Evolutionary conservation across 2,329 filamentous ascomycete species (phyloP).

Genomic region (Calonectria pteridis): DNA sequence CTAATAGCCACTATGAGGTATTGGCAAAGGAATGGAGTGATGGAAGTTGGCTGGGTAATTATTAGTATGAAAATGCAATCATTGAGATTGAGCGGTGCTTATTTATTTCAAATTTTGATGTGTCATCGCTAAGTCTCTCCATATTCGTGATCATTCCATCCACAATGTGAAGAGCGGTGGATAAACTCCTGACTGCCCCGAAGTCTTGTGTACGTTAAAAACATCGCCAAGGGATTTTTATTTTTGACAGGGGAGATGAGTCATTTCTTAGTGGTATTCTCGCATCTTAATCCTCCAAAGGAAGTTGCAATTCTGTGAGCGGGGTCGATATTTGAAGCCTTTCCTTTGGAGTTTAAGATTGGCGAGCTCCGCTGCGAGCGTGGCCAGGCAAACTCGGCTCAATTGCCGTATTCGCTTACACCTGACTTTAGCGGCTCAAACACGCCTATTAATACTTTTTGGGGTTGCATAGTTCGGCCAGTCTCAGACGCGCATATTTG

Average conservation of each 20-base stretch:
- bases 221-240: not conserved
- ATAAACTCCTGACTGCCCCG: not conserved
- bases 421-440: constrained; percentile 3
- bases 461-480: not conserved
- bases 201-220: not conserved
- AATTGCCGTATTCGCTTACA: not conserved
- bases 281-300: not conserved
- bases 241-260: not conserved
- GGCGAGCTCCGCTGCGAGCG: not conserved
- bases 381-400: not conserved
- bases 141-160: not conserved
- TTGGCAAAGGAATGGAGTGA: no score
- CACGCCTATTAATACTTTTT: constrained; percentile 9
- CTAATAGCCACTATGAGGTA: no score
- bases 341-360: constrained; percentile 24
- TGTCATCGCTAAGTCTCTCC: not conserved
- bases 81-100: not conserved
- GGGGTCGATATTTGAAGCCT: constrained; percentile 7
- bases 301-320: not conserved
- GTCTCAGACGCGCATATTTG: not conserved
- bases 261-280: not conserved
- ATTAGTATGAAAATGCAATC: not conserved
- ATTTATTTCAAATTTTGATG: not conserved
- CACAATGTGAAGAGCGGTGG: not conserved
- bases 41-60: no score